Percentiles rank a stretch among this genome's conserved stretches.
Conservation (phyloP, 139 green algal genomes). For the Penium margaritaceum region DNA sequence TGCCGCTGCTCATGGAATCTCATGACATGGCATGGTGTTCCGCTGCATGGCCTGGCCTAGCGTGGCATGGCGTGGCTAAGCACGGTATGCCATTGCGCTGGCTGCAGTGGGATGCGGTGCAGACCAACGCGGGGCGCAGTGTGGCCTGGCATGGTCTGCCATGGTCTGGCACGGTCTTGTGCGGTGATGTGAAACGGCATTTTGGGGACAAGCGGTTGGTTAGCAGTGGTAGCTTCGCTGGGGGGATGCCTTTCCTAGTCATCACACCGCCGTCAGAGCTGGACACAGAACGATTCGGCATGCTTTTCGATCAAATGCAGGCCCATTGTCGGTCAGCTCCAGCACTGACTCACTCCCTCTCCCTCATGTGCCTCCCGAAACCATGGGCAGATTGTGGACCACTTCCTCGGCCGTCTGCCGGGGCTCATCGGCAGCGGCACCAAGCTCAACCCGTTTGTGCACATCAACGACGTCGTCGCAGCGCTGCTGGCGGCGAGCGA, state of each 20-base stretch:
- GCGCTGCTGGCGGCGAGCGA: not conserved
- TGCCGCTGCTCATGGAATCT: not conserved
- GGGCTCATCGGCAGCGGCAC: not conserved
- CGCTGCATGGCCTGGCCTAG: not conserved
- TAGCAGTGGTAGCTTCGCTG: no score
- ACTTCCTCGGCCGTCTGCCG: not conserved
- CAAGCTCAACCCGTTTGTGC: not conserved
- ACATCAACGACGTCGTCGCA: constrained; percentile 1
- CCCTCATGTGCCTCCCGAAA: not conserved
- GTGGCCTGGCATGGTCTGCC: not conserved
- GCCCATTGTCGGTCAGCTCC: not conserved
- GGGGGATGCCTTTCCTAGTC: not conserved
- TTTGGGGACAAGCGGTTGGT: no score
- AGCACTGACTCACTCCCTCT: not conserved
- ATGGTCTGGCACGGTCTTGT: not conserved
- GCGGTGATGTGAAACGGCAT: no score
- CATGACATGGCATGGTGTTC: not conserved
- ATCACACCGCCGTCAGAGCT: not conserved
- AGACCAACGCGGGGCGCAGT: not conserved
- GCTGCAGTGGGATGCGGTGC: no score
- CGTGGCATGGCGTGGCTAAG: not conserved
- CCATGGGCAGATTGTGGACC: not conserved
- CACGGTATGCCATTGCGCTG: not conserved
- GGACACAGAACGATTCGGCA: not conserved
- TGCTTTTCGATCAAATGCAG: not conserved